phyloP scores from a whole-genome alignment of 1,284 basidiomycete species.

The Ustilago cynodontis region DNA sequence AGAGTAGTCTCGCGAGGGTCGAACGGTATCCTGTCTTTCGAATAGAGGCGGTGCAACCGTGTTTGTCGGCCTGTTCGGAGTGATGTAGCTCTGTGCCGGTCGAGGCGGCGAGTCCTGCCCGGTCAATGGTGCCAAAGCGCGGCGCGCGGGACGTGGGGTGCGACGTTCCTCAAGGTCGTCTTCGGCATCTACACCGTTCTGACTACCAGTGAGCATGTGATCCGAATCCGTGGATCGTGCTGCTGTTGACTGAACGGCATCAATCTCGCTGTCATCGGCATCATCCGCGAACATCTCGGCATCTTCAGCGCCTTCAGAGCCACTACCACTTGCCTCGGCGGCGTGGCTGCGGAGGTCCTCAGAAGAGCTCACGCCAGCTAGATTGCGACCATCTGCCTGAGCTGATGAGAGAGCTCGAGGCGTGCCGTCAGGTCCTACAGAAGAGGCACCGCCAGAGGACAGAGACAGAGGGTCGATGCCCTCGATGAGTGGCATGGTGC shows the following conservation, averaged over 20 bases:
- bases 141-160: conserved; percentile 54
- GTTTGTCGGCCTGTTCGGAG: conserved; percentile 42
- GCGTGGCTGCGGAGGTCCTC: conserved; percentile 52
- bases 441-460: conserved; percentile 21
- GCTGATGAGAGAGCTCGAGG: conserved; percentile 32
- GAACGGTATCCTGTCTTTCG: conserved; percentile 50
- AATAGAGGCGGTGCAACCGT: conserved; percentile 40
- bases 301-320: conserved; percentile 65
- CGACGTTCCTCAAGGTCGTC: conserved; percentile 54
- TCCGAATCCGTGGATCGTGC: conserved; percentile 33
- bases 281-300: conserved; percentile 65
- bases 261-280: conserved; percentile 51
- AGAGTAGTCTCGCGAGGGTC: conserved; percentile 34
- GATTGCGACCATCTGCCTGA: conserved; percentile 4
- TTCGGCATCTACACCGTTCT: conserved; percentile 9
- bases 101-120: conserved; percentile 26
- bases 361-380: conserved; percentile 46
- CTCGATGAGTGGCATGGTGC: conserved; percentile 43
- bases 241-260: conserved; percentile 21
- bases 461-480: conserved; percentile 44
- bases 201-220: conserved; percentile 8
- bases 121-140: conserved; percentile 51
- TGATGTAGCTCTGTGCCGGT: conserved; percentile 22
- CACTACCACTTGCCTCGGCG: conserved; percentile 60
- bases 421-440: conserved; percentile 38